These are phyloP conservation scores for Kuraishia borneana DNA, from an alignment of 805 yeast species.

Conservation along the genomic window DNA sequence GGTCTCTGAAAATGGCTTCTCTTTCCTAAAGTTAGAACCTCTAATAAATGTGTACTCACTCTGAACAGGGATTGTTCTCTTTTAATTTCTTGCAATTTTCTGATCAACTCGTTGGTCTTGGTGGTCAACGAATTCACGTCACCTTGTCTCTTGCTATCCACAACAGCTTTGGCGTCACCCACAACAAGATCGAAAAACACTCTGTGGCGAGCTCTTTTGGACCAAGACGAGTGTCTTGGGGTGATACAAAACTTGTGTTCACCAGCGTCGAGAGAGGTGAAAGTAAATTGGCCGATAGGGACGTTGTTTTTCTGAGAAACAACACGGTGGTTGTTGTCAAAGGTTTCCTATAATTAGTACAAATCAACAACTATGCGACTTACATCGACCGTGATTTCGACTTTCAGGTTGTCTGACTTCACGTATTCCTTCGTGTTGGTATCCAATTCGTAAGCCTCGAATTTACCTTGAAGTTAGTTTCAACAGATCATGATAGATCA, in stretches of 20 bases:
- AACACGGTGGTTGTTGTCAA: slow-evolving; percentile 68
- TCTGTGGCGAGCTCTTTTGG: slow-evolving; percentile 43
- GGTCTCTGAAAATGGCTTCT: slow-evolving; percentile 63
- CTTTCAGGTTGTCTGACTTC: slow-evolving; percentile 42
- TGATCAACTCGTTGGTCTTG: slow-evolving; percentile 43
- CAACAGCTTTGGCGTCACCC: slow-evolving; percentile 50
- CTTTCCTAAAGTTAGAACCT: slow-evolving; percentile 26
- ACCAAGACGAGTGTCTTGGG: slow-evolving; percentile 33
- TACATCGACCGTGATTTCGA: slow-evolving; percentile 61
- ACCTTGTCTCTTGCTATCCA: slow-evolving; percentile 57
- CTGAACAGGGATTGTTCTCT: slow-evolving; percentile 59
- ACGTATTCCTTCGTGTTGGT: slow-evolving; percentile 33
- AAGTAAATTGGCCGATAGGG: slow-evolving; percentile 62
- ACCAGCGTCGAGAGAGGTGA: slow-evolving; percentile 65
- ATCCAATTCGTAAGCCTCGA: slow-evolving; percentile 56
- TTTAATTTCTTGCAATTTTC: slow-evolving; percentile 47
- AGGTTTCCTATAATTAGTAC: slow-evolving; percentile 32
- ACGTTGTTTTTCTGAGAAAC: slow-evolving; percentile 55
- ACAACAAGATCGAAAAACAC: slow-evolving; percentile 59
- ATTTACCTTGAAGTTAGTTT: slow-evolving; percentile 20
- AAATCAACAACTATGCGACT: slow-evolving; percentile 7
- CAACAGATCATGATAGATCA: background rate
- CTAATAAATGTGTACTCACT: slow-evolving; percentile 5
- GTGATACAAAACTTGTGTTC: slow-evolving; percentile 72
- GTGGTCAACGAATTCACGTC: slow-evolving; percentile 45